Evolutionary conservation across 306 rosid genomes (phyloP), one percentile per base, ranked within the genome.

Genomic region (Inga laurina): DNA sequence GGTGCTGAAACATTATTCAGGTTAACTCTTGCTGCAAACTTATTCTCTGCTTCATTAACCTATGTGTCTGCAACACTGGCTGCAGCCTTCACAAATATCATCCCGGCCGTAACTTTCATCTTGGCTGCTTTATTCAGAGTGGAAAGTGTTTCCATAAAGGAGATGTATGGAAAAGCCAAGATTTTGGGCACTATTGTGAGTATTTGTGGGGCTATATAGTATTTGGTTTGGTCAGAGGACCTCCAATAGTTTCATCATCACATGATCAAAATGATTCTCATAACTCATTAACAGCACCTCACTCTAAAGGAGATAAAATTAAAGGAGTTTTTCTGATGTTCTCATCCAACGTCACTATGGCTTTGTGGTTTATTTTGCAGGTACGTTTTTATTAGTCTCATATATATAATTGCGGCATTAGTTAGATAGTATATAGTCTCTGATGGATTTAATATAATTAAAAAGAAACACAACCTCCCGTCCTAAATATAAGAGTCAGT

Each of bases 291-390:
- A 32, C 82, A 6, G 77, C 80, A 8, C 52, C 59, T 82, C 86
- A 85, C 51, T 84, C 87, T 78, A 85, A 73, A 80, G 83, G 44
- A n/a, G 91, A 92, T 21, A 74, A 70, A 74, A 71, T 92, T 2
- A 95, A 74, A 86, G 99, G 98, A 27, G 44, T 97, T 37, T 83
- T 92, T 69, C 65, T 91, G 81, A 96, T 94, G 99, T 88, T 96
- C 77, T 81, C 92, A n/a, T 97, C 97, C 86, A 96, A 94, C 82
- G 81, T 86, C 72, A 27, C 89, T 51, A 91, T 94, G 97, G 88
- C 97, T 73, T 54, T 96, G 49, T 96, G 98, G 98, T 97, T 96
- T 71, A 85, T 96, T 87, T 85, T 93, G 72, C 99, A 96, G 97
- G 99, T 93, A 59, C 13, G 24, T n/a, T 7, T 12, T 24, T 12